Percentiles rank a stretch among this genome's conserved stretches.
Evolutionary conservation across 441 rosid species (phyloP).

Genomic region (Mallotus repandus): DNA sequence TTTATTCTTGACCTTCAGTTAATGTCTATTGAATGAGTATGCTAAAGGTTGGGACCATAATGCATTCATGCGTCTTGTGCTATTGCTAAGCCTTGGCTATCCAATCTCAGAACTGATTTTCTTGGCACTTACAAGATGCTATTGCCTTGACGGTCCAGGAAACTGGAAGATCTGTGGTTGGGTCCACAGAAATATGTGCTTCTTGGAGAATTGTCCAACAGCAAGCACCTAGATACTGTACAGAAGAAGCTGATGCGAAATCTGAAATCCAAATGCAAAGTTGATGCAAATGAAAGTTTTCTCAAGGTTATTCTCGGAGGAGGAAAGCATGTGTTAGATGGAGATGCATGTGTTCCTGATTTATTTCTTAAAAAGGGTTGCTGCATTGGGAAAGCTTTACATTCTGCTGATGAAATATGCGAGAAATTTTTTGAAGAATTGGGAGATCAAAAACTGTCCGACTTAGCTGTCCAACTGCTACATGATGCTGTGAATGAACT

Average conservation of each 20-base stretch:
- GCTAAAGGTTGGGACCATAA: neutral
- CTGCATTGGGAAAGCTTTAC: slow-evolving; percentile 47
- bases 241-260: slow-evolving; percentile 55
- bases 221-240: slow-evolving; percentile 40
- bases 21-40: neutral
- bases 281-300: slow-evolving; percentile 59
- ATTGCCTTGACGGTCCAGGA: slow-evolving; percentile 40
- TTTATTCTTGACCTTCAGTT: neutral
- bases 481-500: slow-evolving; percentile 62
- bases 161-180: slow-evolving; percentile 82
- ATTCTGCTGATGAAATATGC: slow-evolving; percentile 39
- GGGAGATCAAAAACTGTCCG: slow-evolving; percentile 32
- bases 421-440: slow-evolving; percentile 29
- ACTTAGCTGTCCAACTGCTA: slow-evolving; percentile 60
- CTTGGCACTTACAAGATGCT: neutral
- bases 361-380: slow-evolving; percentile 57
- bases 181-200: slow-evolving; percentile 80
- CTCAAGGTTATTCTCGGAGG: slow-evolving; percentile 66
- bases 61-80: slow-evolving; percentile 1
- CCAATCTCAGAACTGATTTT: neutral
- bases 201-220: slow-evolving; percentile 57
- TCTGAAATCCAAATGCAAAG: slow-evolving; percentile 72
- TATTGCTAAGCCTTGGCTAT: neutral
- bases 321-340: slow-evolving; percentile 32
- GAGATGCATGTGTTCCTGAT: slow-evolving; percentile 45